Evolutionary conservation across 352 stramenopile species (phyloP).

Genomic region (Paralagenidium karlingii): DNA sequence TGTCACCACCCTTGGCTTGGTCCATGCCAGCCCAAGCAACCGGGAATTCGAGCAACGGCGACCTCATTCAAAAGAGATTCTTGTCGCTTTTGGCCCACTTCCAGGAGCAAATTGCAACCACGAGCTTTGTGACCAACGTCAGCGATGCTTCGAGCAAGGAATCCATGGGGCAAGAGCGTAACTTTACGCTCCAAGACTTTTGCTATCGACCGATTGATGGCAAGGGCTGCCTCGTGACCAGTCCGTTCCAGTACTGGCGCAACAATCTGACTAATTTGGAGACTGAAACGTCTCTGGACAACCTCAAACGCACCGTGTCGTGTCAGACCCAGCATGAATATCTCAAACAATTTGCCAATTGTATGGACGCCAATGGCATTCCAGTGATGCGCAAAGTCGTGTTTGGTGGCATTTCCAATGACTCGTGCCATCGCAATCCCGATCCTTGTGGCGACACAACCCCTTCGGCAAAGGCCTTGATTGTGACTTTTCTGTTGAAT

Average conservation of each 20-base stretch:
- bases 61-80: constrained; percentile 48
- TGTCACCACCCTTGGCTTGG: too few species aligned
- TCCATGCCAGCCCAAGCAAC: neutral
- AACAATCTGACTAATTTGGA: constrained; percentile 38
- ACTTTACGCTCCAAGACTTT: constrained; percentile 49
- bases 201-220: constrained; percentile 67
- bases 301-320: constrained; percentile 79
- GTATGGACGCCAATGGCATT: constrained; percentile 84
- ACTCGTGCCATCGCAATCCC: constrained; percentile 59
- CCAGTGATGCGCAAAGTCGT: constrained; percentile 83
- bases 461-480: constrained; percentile 53
- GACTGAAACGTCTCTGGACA: constrained; percentile 47
- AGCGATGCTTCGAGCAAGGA: constrained; percentile 13
- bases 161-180: too few species aligned
- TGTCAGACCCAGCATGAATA: constrained; percentile 64
- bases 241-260: constrained; percentile 72
- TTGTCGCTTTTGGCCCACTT: constrained; percentile 48
- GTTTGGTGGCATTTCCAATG: constrained; percentile 55
- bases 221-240: constrained; percentile 74
- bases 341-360: constrained; percentile 44
- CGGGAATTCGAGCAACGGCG: constrained; percentile 3
- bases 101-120: constrained; percentile 36
- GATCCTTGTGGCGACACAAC: constrained; percentile 77
- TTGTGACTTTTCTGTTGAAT: constrained; percentile 83
- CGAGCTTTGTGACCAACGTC: constrained; percentile 10